Base-by-base conservation (phyloP, 2,329 filamentous ascomycete genomes). In the Byssoonygena ceratinophila region DNA sequence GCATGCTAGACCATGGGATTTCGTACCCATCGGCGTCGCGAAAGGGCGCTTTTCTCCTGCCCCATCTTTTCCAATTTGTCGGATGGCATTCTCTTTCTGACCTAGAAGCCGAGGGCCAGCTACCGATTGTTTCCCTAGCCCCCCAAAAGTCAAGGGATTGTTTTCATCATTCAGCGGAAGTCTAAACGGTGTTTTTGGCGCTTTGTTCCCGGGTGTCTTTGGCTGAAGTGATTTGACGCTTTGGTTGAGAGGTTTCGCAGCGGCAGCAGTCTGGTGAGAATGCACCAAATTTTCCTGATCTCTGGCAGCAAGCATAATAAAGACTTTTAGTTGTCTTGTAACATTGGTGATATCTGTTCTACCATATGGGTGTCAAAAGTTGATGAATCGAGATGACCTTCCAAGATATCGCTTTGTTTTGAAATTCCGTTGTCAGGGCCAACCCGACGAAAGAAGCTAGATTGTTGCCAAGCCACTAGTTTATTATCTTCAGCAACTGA, bases 211-310 rank as follows among this genome's bases (percentile, higher is more conserved):
- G 0, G 89, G 89, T 25, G 89, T 95, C 71, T 91, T 94, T 52
- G 86, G 81, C 54, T 76, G 74, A 49, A 83, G 69, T 54, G 73
- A 76, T 71, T 76, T 81, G 54, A 71, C 66, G 63, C 77, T 74
- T 59, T 88, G 84, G 64, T 83, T 83, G 59, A 84, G 71, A 46
- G 81, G 82, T 69, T 94, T 95, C 14, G 80, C 76, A 12, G 82
- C 79, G 22, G 82, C 82, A 46, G 76, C 79, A 55, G 82, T 78
- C 65, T 89, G 87, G 66, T 85, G 85, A 59, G 77, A 79, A 66
- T 87, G 82, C 62, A 87, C 79, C 67, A 87, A 72, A 70, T 96
- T 96, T 70, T 96, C 90, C 72, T 95, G 88, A 69, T 95, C 86
- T 61, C 82, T 80, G 64, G 84, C 77, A 55, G 86, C 85, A 65